Evolutionary conservation across 2,329 filamentous ascomycete species (phyloP).

Genomic region (Cercospora sp.): DNA sequence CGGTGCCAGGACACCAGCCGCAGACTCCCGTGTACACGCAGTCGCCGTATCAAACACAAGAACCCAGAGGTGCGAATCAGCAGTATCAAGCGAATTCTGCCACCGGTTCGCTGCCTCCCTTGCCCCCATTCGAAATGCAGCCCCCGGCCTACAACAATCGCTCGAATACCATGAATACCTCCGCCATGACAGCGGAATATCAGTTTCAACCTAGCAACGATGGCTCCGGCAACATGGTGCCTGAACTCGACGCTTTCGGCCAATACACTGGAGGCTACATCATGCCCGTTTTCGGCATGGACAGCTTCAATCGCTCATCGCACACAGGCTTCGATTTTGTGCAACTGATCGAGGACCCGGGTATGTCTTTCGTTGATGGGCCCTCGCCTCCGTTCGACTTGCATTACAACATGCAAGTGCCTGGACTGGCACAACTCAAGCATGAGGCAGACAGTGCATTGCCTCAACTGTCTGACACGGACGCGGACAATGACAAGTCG

Average conservation of each 20-base stretch:
- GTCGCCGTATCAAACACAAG: slow-evolving; percentile 27
- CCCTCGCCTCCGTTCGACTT: slow-evolving; percentile 32
- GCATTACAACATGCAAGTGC: slow-evolving; percentile 22
- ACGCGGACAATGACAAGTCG: slow-evolving; percentile 12
- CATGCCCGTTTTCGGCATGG: slow-evolving; percentile 83
- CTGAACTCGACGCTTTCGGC: slow-evolving; percentile 43
- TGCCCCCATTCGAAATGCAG: slow-evolving; percentile 33
- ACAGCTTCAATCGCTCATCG: slow-evolving; percentile 79
- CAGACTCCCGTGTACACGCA: slow-evolving; percentile 26
- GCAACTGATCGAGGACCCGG: slow-evolving; percentile 18
- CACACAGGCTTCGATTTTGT: slow-evolving; percentile 30
- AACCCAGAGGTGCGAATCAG: slow-evolving; percentile 18
- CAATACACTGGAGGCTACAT: slow-evolving; percentile 56
- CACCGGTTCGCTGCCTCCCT: slow-evolving; percentile 24
- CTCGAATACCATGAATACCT: slow-evolving; percentile 30
- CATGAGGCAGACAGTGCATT: slow-evolving; percentile 29
- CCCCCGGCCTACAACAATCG: slow-evolving; percentile 9
- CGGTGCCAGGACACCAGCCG: slow-evolving; percentile 27
- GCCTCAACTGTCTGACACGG: neutral
- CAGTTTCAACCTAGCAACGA: slow-evolving; percentile 29
- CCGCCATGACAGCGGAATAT: slow-evolving; percentile 24
- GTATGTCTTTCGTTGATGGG: slow-evolving; percentile 10
- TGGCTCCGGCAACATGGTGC: slow-evolving; percentile 25
- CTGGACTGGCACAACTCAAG: slow-evolving; percentile 28
- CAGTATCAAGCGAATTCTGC: slow-evolving; percentile 27